Evolutionary conservation across 75 land plant species (phyloP).

Genomic region (Larix kaempferi): DNA sequence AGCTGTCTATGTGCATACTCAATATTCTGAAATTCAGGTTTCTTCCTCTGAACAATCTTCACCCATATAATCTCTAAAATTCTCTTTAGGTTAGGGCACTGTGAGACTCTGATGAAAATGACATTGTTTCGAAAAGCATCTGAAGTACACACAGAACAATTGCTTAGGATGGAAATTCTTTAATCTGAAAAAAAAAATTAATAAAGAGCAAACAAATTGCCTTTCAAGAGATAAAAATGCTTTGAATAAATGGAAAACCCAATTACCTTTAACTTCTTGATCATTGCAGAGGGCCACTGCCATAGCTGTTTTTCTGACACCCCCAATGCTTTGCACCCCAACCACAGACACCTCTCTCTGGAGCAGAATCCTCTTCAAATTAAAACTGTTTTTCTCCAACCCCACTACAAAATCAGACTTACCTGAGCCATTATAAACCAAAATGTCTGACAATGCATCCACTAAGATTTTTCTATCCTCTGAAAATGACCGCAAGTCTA

Average conservation of each 20-base stretch:
- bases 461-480: conserved; percentile 56
- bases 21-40: neutral
- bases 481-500: conserved; percentile 55
- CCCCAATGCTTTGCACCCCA: neutral
- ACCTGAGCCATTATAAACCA: conserved; percentile 25
- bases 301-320: conserved; percentile 2
- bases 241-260: neutral
- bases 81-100: neutral
- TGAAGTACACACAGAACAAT: neutral
- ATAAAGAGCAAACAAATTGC: too few species aligned
- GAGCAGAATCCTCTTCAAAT: neutral
- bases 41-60: neutral
- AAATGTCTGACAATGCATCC: conserved; percentile 45
- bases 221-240: neutral
- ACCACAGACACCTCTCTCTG: neutral
- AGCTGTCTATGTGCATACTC: neutral
- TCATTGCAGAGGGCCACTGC: conserved; percentile 1
- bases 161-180: too few species aligned
- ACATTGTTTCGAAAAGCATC: neutral
- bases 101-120: neutral
- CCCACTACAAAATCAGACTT: neutral
- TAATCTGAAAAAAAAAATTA: too few species aligned
- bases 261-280: neutral
- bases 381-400: neutral
- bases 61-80: neutral